A percentile compares a stretch with the other conserved stretches of the same genome.
phyloP scores from a whole-genome alignment of 345 rosid genomes.

The Linum trigynum region DNA sequence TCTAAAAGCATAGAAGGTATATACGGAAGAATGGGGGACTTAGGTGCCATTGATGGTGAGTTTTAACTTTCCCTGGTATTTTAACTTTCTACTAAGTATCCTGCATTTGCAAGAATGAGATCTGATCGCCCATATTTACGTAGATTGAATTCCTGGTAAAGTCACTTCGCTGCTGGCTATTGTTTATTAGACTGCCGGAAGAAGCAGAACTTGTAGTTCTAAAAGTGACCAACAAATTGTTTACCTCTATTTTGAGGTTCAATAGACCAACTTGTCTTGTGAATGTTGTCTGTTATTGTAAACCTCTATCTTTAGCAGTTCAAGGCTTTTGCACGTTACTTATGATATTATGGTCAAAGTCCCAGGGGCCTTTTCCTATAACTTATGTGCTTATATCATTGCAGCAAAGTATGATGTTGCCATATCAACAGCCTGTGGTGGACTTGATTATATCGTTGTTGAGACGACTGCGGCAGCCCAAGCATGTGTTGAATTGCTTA shows the following conservation, averaged over 20 bases:
- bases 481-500: constrained; percentile 84
- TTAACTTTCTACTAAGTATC: not conserved
- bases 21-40: constrained; percentile 94
- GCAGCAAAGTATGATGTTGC: constrained; percentile 97
- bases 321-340: not conserved
- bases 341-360: not conserved
- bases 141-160: no score
- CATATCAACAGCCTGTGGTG: constrained; percentile 87
- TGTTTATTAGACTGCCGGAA: not conserved
- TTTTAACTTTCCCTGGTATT: constrained; percentile 6
- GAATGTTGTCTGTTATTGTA: no score
- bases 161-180: no score
- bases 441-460: constrained; percentile 89
- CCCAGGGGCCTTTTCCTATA: not conserved
- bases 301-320: not conserved
- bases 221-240: not conserved
- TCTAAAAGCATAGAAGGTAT: constrained; percentile 78
- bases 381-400: constrained; percentile 13
- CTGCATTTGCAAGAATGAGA: not conserved
- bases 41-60: constrained; percentile 96
- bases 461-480: constrained; percentile 92
- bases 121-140: not conserved
- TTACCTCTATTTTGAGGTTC: not conserved
- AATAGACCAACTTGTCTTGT: no score
- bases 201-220: not conserved